phyloP scores from a whole-genome alignment of 2,329 filamentous ascomycete genomes.

The Fusarium nurragi region DNA sequence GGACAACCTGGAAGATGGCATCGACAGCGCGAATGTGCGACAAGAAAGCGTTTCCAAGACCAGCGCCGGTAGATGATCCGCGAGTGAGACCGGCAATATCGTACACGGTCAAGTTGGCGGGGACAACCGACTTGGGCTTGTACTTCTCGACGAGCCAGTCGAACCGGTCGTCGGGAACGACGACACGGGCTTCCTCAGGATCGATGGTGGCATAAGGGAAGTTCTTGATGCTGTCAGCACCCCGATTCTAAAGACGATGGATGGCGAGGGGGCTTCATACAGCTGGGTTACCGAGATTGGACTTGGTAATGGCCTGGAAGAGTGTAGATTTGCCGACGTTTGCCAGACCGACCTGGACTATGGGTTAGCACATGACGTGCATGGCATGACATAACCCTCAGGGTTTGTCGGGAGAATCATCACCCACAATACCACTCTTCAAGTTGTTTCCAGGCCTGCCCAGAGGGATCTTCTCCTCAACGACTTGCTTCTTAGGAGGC shows the following conservation, averaged over 20 bases:
- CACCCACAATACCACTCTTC: constrained; percentile 96
- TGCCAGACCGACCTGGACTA: constrained; percentile 86
- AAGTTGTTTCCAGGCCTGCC: constrained; percentile 96
- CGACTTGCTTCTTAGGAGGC: constrained; percentile 92
- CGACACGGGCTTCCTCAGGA: constrained; percentile 95
- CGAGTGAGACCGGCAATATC: constrained; percentile 97
- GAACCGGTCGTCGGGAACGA: constrained; percentile 95
- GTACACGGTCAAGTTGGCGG: constrained; percentile 97
- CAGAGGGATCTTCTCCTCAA: constrained; percentile 96
- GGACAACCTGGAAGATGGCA: constrained; percentile 96
- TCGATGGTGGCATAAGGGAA: constrained; percentile 99
- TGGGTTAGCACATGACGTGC: constrained; percentile 38
- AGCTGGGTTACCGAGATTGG: constrained; percentile 94
- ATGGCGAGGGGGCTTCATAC: constrained; percentile 62
- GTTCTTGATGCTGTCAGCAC: constrained; percentile 70
- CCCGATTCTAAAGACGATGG: constrained; percentile 49
- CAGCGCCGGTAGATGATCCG: constrained; percentile 95
- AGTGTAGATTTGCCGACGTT: constrained; percentile 99
- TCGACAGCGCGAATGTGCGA: constrained; percentile 98
- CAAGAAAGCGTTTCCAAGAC: constrained; percentile 97
- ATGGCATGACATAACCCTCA: constrained; percentile 1
- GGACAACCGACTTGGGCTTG: constrained; percentile 97
- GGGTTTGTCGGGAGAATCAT: constrained; percentile 1
- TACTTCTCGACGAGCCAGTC: constrained; percentile 97
- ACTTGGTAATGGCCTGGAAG: constrained; percentile 99